A percentile compares a stretch with the other conserved stretches of the same genome.
phyloP scores from a whole-genome alignment of 2,329 filamentous ascomycete species.

The Plenodomus tracheiphilus region DNA sequence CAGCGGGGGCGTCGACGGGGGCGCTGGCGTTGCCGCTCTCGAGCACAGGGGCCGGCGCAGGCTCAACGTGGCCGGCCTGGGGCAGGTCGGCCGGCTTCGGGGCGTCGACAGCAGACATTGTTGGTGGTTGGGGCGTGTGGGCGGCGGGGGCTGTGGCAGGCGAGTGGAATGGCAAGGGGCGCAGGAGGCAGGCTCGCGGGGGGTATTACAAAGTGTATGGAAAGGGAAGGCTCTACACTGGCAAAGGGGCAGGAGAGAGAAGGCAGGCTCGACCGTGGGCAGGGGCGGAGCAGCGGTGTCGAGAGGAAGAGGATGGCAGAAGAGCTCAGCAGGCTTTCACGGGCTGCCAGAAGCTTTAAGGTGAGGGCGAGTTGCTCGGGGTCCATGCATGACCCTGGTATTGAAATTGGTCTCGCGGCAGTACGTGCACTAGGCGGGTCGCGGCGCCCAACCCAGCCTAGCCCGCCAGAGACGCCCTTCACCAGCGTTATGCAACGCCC shows the following conservation, averaged over 20 bases:
- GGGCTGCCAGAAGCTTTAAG: constrained; percentile 42
- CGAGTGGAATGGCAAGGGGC: constrained; percentile 21
- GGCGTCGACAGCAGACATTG: constrained; percentile 72
- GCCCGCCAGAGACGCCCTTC: constrained; percentile 33
- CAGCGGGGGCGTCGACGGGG: constrained; percentile 44
- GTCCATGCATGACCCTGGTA: constrained; percentile 30
- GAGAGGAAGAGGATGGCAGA: constrained; percentile 29
- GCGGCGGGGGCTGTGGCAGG: constrained; percentile 9
- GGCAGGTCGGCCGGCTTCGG: constrained; percentile 66
- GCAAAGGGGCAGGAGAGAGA: constrained; percentile 31
- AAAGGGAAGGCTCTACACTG: constrained; percentile 34
- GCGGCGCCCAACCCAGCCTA: constrained; percentile 31
- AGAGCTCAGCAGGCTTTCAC: constrained; percentile 28
- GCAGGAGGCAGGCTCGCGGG: constrained; percentile 26
- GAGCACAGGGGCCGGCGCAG: constrained; percentile 42
- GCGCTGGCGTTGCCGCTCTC: constrained; percentile 41
- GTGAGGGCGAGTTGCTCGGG: constrained; percentile 40
- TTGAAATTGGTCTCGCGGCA: constrained; percentile 41
- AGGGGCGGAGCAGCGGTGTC: constrained; percentile 33
- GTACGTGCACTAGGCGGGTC: constrained; percentile 37
- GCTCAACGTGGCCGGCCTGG: constrained; percentile 40
- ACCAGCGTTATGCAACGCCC: constrained; percentile 36
- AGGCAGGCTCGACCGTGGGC: constrained; percentile 34
- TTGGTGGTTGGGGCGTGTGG: constrained; percentile 5
- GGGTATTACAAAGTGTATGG: constrained; percentile 42